Evolutionary conservation across 2,329 filamentous ascomycete genomes (phyloP).

Genomic region (Coleophoma cylindrospora): DNA sequence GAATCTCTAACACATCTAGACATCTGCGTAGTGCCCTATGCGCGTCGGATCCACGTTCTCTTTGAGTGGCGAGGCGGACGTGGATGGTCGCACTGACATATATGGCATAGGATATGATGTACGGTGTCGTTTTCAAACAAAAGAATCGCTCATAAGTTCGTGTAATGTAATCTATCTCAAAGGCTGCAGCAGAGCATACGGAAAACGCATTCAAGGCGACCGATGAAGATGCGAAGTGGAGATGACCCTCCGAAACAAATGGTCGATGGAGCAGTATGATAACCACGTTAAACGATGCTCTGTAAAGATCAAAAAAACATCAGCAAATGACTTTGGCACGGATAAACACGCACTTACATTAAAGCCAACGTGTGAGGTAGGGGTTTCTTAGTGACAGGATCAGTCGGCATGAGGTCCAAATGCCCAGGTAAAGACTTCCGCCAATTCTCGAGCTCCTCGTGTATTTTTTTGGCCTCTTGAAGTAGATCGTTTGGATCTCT

Average conservation of each 20-base stretch:
- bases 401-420: no score
- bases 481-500: no score
- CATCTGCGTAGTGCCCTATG: slow-evolving; percentile 4
- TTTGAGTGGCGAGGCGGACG: slow-evolving; percentile 9
- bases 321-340: no score
- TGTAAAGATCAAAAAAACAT: no score
- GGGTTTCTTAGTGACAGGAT: no score
- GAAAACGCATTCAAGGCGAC: slow-evolving; percentile 34
- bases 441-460: no score
- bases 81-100: slow-evolving; percentile 32
- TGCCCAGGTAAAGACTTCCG: no score
- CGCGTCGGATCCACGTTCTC: slow-evolving; percentile 3
- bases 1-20: slow-evolving; percentile 1
- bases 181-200: slow-evolving; percentile 40
- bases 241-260: slow-evolving; percentile 44
- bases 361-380: no score
- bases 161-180: slow-evolving; percentile 37
- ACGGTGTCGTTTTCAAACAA: slow-evolving; percentile 41
- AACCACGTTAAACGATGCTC: no score
- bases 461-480: no score
- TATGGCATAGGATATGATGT: slow-evolving; percentile 49
- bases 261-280: slow-evolving; percentile 48
- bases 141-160: slow-evolving; percentile 39
- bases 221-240: slow-evolving; percentile 35
- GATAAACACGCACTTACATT: no score